These are phyloP conservation scores for Pleurotus pulmonarius DNA, from an alignment of 768 basidiomycete species.

Conservation along the genomic window DNA sequence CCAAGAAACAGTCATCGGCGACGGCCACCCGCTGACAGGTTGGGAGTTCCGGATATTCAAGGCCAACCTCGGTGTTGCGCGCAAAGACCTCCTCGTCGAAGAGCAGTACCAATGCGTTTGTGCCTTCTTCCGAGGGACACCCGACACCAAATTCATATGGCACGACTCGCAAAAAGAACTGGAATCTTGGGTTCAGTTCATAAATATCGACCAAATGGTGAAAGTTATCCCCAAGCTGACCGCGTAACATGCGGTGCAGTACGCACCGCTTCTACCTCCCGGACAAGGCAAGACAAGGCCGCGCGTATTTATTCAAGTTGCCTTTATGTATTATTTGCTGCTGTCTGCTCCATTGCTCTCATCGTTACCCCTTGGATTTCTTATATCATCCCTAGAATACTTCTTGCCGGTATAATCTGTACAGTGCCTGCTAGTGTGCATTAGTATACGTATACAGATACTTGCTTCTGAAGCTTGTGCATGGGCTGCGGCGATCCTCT, in stretches of 20 bases:
- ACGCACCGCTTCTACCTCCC: background rate
- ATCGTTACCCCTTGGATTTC: background rate
- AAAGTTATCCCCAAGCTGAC: conserved; percentile 74
- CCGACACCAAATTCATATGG: conserved; percentile 68
- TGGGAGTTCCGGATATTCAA: conserved; percentile 88
- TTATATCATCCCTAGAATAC: background rate
- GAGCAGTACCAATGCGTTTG: conserved; percentile 76
- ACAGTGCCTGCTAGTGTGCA: background rate
- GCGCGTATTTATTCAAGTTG: background rate
- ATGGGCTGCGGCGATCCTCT: no score
- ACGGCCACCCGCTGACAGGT: conserved; percentile 64
- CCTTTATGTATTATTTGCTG: background rate
- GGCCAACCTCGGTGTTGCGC: conserved; percentile 65
- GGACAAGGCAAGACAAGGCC: background rate
- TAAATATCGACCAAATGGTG: conserved; percentile 78
- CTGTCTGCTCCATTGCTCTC: background rate
- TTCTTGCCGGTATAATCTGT: background rate
- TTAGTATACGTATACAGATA: background rate
- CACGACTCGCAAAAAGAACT: conserved; percentile 63
- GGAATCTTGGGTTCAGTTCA: conserved; percentile 81
- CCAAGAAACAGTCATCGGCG: conserved; percentile 56
- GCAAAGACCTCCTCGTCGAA: conserved; percentile 49
- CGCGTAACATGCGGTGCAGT: conserved; percentile 30
- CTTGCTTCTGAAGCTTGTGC: no score
- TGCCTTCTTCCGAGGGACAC: conserved; percentile 70